Evolutionary conservation across 2,329 filamentous ascomycete species (phyloP), one percentile per base, ranked within the genome.

Genomic region (Aureobasidium leucospermi): DNA sequence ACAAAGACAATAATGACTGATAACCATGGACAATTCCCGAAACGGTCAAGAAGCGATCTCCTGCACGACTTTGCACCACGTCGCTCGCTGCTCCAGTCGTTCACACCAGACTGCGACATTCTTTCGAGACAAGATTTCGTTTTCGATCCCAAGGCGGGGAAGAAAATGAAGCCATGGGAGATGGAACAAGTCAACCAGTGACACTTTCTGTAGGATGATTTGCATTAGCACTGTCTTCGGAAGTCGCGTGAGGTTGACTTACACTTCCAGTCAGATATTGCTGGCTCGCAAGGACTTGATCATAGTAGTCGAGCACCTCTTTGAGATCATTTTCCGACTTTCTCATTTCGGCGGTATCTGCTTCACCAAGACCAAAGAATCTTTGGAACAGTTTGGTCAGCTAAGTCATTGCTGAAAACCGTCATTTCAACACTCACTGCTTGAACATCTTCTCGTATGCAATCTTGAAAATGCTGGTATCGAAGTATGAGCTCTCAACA

Each of bases 401-500:
- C 47, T n/a, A 28, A 7, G 13, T n/a, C 52, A 19, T 9, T 11
- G 10, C 32, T 51, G 19, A 13, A 10, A 38, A 32, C 6, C 31
- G 10, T 47, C n/a, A 3, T n/a, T 4, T 29, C 42, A 9, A 3
- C 19, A 13, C 51, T 32, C 19, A 61, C 45, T 36, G 19, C 47
- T 53, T 58, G 53, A 61, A 58, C 29, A 58, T 8, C 19, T 36
- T 58, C 47, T 61, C 60, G 19, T 45, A 53, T 5, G 53, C 60
- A 23, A 61, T 38, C 31, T 42, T 36, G 8, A 28, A 39, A 2
- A 58, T 42, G 19, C 23, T 48, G 1, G 60, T 46, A 2, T 53
- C 48, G 23, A 61, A 55, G 53, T 61, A 61, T 9, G 42, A 49
- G 23, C 53, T 55, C 34, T 61, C 60, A 1, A 61, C 55, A 16